These are phyloP conservation scores for Gardenia jasminoides DNA, from an alignment of 257 asterid genomes.

Conservation along the genomic window DNA sequence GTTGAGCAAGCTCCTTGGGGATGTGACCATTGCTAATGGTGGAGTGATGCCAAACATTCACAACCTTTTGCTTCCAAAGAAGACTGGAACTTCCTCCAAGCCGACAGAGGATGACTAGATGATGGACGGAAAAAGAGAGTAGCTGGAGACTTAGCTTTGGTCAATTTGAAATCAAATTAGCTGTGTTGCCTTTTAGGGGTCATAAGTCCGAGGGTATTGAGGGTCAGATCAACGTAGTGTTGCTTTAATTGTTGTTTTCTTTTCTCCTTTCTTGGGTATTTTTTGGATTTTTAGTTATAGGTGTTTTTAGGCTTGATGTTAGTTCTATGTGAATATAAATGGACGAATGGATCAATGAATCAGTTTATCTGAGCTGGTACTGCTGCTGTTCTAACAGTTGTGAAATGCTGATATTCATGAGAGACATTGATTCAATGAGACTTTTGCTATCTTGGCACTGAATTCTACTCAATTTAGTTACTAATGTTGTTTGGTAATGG, in stretches of 20 bases:
- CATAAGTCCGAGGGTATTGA: neutral
- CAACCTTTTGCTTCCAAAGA: constrained; percentile 74
- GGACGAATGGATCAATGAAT: constrained; percentile 15
- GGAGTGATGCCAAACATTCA: constrained; percentile 89
- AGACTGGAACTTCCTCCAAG: constrained; percentile 58
- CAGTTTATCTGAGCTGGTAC: constrained; percentile 1
- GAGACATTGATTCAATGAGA: neutral
- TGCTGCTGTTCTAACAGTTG: constrained; percentile 7
- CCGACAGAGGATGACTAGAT: constrained; percentile 60
- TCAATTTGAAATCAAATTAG: neutral
- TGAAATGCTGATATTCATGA: neutral
- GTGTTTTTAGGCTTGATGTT: constrained; percentile 10
- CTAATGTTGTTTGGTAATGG: neutral
- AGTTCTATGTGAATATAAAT: constrained; percentile 28
- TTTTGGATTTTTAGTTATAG: neutral
- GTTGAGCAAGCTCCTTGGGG: constrained; percentile 71
- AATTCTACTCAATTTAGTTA: neutral
- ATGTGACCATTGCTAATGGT: constrained; percentile 79
- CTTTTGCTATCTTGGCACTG: neutral
- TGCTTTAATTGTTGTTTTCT: constrained; percentile 1
- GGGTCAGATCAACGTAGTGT: neutral
- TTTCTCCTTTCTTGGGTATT: neutral
- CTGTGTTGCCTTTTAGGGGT: neutral
- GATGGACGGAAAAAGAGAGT: neutral
- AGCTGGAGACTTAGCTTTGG: neutral